These are phyloP conservation scores for Amanita fuliginea DNA, from an alignment of 768 basidiomycete genomes.

Conservation along the genomic window DNA sequence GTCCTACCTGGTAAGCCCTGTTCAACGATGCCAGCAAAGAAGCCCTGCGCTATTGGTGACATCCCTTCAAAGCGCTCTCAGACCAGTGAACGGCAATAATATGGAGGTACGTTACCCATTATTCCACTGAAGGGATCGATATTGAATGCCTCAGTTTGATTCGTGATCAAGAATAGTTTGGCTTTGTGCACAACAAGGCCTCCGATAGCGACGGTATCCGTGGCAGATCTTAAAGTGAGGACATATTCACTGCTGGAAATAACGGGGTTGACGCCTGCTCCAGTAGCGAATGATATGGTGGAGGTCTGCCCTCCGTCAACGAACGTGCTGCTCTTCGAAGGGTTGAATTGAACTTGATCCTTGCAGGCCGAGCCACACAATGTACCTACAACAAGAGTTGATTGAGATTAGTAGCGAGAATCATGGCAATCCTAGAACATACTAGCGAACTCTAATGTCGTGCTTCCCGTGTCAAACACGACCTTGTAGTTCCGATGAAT, in stretches of 20 bases:
- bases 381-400: no score
- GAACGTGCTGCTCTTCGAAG: slow-evolving; percentile 39
- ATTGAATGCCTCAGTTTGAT: slow-evolving; percentile 40
- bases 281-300: slow-evolving; percentile 43
- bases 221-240: neutral
- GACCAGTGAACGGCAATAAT: neutral
- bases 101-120: slow-evolving; percentile 20
- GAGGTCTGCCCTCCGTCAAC: slow-evolving; percentile 26
- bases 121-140: slow-evolving; percentile 47
- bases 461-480: slow-evolving; percentile 44
- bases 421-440: no score
- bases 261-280: slow-evolving; percentile 48
- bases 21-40: slow-evolving; percentile 34
- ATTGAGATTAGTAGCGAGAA: no score
- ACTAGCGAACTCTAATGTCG: no score
- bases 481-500: slow-evolving; percentile 22
- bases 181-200: no score
- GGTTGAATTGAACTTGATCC: slow-evolving; percentile 26
- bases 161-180: slow-evolving; percentile 36
- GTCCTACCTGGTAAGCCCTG: slow-evolving; percentile 39
- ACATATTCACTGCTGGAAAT: slow-evolving; percentile 30
- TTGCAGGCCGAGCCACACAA: no score
- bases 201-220: no score
- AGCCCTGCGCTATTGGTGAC: slow-evolving; percentile 22
- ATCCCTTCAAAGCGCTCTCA: neutral